Evolutionary conservation across 2,329 filamentous ascomycete species (phyloP).

Genomic region (Curvularia hawaiiensis): DNA sequence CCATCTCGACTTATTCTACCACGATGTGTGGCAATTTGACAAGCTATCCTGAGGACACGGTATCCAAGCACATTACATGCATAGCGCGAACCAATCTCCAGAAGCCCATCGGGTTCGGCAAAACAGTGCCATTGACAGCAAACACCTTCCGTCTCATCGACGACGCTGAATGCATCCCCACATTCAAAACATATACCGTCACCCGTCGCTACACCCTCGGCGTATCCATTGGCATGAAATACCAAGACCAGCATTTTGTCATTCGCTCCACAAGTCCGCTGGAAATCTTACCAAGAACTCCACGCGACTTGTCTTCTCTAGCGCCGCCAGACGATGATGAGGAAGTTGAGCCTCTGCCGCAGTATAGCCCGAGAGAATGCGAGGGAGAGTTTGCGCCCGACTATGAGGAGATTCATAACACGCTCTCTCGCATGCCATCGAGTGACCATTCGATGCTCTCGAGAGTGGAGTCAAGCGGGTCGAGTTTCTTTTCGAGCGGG

Average conservation of each 20-base stretch:
- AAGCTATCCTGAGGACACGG: constrained; percentile 35
- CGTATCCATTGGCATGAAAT: constrained; percentile 36
- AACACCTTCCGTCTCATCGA: constrained; percentile 41
- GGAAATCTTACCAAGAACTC: constrained; percentile 38
- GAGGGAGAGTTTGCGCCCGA: constrained; percentile 39
- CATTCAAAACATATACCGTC: constrained; percentile 44
- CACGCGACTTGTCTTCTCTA: constrained; percentile 16
- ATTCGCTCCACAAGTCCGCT: constrained; percentile 35
- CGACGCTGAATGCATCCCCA: constrained; percentile 41
- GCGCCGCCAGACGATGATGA: constrained; percentile 24
- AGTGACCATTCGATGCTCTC: constrained; percentile 16
- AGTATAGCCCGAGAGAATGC: constrained; percentile 36
- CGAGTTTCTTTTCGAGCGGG: constrained; percentile 20
- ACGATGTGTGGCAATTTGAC: constrained; percentile 35
- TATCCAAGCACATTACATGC: constrained; percentile 40
- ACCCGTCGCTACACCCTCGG: constrained; percentile 38
- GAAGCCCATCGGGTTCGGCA: constrained; percentile 27
- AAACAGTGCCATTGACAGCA: constrained; percentile 27
- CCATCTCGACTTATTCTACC: constrained; percentile 41
- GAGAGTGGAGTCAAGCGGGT: constrained; percentile 20
- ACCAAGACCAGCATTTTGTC: constrained; percentile 31
- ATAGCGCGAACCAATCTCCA: constrained; percentile 36
- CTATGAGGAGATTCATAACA: constrained; percentile 35
- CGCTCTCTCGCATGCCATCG: constrained; percentile 25
- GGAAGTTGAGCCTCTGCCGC: constrained; percentile 38